Conservation (phyloP, 1,284 basidiomycete genomes). For the Coniophora puteana region DNA sequence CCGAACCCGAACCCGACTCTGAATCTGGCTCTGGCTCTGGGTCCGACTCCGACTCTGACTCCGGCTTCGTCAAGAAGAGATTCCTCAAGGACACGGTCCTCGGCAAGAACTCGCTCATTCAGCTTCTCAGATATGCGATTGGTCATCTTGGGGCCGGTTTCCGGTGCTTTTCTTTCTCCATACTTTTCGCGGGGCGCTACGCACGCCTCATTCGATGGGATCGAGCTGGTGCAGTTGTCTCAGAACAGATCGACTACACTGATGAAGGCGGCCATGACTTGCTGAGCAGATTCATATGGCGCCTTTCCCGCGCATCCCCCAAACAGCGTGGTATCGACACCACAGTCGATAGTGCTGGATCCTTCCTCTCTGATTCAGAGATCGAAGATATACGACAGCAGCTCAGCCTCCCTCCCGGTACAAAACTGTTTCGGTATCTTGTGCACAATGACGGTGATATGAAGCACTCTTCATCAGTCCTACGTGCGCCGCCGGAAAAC, state of each 20-base stretch:
- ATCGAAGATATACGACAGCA: slow-evolving; percentile 2
- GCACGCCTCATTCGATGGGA: slow-evolving; percentile 24
- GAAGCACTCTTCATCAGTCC: too few species aligned
- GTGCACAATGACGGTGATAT: not conserved
- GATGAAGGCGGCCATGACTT: slow-evolving; percentile 1
- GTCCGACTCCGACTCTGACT: not conserved
- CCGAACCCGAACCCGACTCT: not conserved
- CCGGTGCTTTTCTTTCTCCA: slow-evolving; percentile 14
- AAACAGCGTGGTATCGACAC: slow-evolving; percentile 17
- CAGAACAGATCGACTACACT: slow-evolving; percentile 13
- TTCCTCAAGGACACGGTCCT: not conserved
- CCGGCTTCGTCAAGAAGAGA: too few species aligned
- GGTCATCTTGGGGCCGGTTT: slow-evolving; percentile 11
- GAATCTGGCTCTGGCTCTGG: too few species aligned
- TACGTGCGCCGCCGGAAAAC: too few species aligned
- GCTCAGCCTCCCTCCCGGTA: not conserved
- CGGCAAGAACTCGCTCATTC: not conserved
- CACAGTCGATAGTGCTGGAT: too few species aligned
- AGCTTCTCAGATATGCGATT: slow-evolving; percentile 9
- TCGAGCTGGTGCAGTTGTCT: slow-evolving; percentile 14
- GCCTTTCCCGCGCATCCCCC: slow-evolving; percentile 11
- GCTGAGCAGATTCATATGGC: slow-evolving; percentile 18
- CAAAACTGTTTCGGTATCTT: not conserved
- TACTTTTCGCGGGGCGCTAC: slow-evolving; percentile 8
- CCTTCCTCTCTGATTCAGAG: slow-evolving; percentile 6